phyloP scores from a whole-genome alignment of 306 rosid genomes.

The Sicyos baderoa region DNA sequence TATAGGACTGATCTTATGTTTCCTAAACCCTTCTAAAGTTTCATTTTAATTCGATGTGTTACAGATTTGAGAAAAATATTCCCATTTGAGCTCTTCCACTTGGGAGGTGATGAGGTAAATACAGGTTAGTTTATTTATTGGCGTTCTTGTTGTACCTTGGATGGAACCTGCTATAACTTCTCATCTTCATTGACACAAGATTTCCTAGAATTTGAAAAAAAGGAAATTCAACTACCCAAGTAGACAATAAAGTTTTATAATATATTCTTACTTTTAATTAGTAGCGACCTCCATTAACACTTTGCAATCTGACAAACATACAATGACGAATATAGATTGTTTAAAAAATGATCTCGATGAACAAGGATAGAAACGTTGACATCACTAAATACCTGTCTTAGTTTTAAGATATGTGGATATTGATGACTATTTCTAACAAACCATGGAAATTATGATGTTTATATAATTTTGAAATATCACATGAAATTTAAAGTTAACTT shows the following conservation, averaged over 20 bases:
- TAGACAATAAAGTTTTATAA: neutral
- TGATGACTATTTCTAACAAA: neutral
- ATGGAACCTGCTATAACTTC: conserved; percentile 7
- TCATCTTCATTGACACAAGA: neutral
- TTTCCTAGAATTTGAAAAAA: neutral
- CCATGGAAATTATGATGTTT: neutral
- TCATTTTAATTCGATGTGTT: neutral
- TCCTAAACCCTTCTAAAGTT: neutral
- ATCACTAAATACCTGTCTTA: neutral
- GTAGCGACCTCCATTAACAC: neutral
- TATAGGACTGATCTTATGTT: neutral
- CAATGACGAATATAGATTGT: conserved; percentile 3
- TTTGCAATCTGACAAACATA: neutral
- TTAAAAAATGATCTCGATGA: neutral
- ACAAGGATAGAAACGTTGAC: neutral
- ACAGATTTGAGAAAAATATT: conserved; percentile 87
- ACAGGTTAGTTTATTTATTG: conserved; percentile 52
- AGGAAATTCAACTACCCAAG: neutral
- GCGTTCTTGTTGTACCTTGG: neutral
- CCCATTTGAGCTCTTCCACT: conserved; percentile 93
- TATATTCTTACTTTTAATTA: neutral
- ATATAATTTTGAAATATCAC: neutral
- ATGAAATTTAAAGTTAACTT: neutral
- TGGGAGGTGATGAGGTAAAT: conserved; percentile 98
- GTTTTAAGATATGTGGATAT: conserved; percentile 2